Percentiles rank a stretch among this genome's conserved stretches.
phyloP scores from a whole-genome alignment of 768 basidiomycete genomes.

The Suillus brevipes region DNA sequence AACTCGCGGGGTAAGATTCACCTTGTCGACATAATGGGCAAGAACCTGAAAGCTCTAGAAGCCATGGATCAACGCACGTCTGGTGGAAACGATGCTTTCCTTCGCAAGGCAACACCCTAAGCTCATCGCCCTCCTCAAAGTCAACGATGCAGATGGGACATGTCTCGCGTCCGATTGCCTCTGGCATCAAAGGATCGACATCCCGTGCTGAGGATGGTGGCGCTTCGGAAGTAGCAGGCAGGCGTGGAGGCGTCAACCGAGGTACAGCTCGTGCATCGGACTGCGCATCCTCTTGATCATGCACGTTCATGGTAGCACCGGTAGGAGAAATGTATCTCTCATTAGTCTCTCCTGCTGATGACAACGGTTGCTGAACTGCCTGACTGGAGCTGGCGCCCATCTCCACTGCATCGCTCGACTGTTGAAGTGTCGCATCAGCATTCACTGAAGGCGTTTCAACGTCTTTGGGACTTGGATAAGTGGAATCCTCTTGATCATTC shows the following conservation, averaged over 20 bases:
- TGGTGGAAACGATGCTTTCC: conserved; percentile 90
- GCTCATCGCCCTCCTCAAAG: conserved; percentile 91
- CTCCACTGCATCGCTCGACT: conserved; percentile 16
- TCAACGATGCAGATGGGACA: conserved; percentile 96
- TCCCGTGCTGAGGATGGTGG: conserved; percentile 10
- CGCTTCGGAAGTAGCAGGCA: conserved; percentile 1
- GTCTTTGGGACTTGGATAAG: conserved; percentile 30
- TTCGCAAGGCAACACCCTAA: conserved; percentile 89
- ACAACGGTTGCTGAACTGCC: not conserved
- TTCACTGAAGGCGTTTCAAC: conserved; percentile 25
- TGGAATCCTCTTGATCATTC: conserved; percentile 13
- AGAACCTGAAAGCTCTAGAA: conserved; percentile 84
- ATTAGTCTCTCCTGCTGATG: not conserved
- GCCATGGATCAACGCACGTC: conserved; percentile 89
- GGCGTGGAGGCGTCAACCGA: conserved; percentile 7
- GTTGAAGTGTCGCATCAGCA: conserved; percentile 2
- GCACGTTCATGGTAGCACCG: not conserved
- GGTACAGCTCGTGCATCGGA: conserved; percentile 9
- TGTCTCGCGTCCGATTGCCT: conserved; percentile 75
- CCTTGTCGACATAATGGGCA: conserved; percentile 94
- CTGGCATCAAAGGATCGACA: conserved; percentile 51
- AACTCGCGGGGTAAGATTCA: conserved; percentile 32
- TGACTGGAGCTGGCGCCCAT: not conserved
- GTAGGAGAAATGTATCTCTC: conserved; percentile 2
- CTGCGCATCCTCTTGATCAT: conserved; percentile 5